phyloP scores from a whole-genome alignment of 148 eudicot species.

The Limonium bicolor region DNA sequence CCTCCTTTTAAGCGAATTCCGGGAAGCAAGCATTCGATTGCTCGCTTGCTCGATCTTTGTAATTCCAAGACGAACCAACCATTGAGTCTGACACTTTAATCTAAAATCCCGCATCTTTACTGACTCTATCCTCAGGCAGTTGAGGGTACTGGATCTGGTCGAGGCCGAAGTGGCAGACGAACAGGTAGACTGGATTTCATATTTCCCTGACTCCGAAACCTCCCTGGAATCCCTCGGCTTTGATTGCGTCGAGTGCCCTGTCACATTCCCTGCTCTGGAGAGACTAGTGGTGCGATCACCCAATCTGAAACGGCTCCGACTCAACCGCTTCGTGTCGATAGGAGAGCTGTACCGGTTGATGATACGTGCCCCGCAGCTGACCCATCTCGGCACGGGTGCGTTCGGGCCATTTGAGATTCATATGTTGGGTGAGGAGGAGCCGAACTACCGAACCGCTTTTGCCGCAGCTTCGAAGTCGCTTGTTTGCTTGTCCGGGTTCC shows the following conservation, averaged over 20 bases:
- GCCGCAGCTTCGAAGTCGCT: conserved; percentile 58
- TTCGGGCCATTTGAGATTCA: conserved; percentile 31
- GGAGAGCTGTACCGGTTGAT: conserved; percentile 43
- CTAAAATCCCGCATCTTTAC: too few relatives aligned
- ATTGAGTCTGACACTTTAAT: too few relatives aligned
- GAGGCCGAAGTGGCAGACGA: conserved; percentile 60
- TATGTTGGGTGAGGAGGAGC: conserved; percentile 31
- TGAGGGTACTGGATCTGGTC: conserved; percentile 66
- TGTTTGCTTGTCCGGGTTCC: conserved; percentile 64
- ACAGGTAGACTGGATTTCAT: conserved; percentile 72
- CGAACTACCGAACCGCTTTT: conserved; percentile 49
- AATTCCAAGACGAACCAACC: too few relatives aligned
- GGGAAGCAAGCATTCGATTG: not conserved
- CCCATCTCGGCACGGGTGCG: conserved; percentile 76
- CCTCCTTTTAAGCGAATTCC: too few relatives aligned
- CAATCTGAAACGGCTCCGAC: conserved; percentile 42
- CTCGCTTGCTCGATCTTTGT: not conserved
- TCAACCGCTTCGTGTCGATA: conserved; percentile 42
- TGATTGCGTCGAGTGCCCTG: conserved; percentile 55
- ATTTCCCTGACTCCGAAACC: conserved; percentile 47
- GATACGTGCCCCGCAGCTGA: conserved; percentile 60
- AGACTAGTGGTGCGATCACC: conserved; percentile 52
- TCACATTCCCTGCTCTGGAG: conserved; percentile 50
- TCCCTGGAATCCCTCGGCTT: conserved; percentile 56
- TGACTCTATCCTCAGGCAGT: conserved; percentile 25